Base-by-base conservation (phyloP, 768 basidiomycete species). In the Tylopilus intermedius region DNA sequence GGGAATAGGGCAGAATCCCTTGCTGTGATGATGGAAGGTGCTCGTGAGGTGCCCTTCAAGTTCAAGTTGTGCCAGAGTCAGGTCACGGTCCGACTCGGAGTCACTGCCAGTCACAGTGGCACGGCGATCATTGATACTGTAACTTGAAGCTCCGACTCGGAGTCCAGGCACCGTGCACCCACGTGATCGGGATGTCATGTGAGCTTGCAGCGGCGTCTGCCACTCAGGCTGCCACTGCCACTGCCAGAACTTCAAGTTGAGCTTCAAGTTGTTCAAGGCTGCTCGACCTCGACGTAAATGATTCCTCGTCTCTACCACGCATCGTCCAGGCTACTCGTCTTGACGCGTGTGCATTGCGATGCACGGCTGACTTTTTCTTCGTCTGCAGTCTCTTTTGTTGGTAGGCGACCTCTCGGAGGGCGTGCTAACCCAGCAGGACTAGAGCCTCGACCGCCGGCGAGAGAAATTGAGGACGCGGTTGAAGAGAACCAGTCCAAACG, bases 311-410 rank as follows among this genome's bases (percentile, higher is more conserved):
- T 67, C 50, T 45, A 54, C 47, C 41, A 32, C 38, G 37, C 56
- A 15, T 50, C 62, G 47, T 56, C 53, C 33, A 50, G 51, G 48
- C 27, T 51, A 22, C 47, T 47, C 42, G 43, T 41, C 32, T 48
- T 21, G 48, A 45, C 57, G 56, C 54, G 55, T 32, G 48, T 54
- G 21, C 39, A 47, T 5, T 32, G 45, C 42, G 58, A 57, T 42
- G 47, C 39, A 9, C 58, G 53, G 42, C 45, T 56, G 53, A 57
- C 51, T 14, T 61, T 67, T 24, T 65, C 63, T 41, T 56, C 56
- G 8, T 69, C 64, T 4, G 47, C 67, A 15, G 14, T 47, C 1
- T 30, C 44, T 15, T 48, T 49, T 30, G 33, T 38, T 37, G 48
- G 65, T n/a, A 55, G 53, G 48, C 56, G 47, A 27, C 26, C 44